Evolutionary conservation across 2,329 filamentous ascomycete genomes (phyloP).

Genomic region (Paecilomyces fulvus): DNA sequence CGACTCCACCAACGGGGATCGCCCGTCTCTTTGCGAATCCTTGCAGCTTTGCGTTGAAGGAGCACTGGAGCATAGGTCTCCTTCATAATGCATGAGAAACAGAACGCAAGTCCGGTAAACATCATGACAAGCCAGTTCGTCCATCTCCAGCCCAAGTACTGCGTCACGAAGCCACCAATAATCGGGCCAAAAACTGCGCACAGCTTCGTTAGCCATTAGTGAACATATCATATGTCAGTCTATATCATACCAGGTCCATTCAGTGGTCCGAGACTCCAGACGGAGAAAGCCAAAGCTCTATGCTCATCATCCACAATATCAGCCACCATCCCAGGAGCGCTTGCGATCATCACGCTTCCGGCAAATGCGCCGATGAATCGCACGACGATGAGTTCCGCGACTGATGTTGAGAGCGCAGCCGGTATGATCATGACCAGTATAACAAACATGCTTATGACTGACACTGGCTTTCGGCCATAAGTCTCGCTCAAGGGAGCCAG

Average conservation of each 20-base stretch:
- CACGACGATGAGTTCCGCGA: constrained; percentile 60
- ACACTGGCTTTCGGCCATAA: constrained; percentile 48
- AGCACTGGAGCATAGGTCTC: constrained; percentile 73
- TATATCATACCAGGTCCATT: constrained; percentile 53
- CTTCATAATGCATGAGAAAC: constrained; percentile 51
- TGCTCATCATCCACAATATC: constrained; percentile 77
- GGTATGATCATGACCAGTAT: constrained; percentile 66
- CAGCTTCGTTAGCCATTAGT: constrained; percentile 3
- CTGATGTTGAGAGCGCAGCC: constrained; percentile 58
- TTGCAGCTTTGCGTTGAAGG: constrained; percentile 57
- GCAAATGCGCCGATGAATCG: constrained; percentile 68
- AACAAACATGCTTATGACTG: constrained; percentile 54
- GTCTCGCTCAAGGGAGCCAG: constrained; percentile 58
- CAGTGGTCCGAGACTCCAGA: constrained; percentile 77
- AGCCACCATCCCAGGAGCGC: constrained; percentile 71
- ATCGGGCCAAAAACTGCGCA: constrained; percentile 50
- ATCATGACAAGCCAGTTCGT: constrained; percentile 75
- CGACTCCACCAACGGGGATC: constrained; percentile 69
- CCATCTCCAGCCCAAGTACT: constrained; percentile 74
- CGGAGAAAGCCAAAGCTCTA: constrained; percentile 70
- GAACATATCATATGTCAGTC: neutral
- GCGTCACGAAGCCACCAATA: constrained; percentile 70
- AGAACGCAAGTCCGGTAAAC: constrained; percentile 53
- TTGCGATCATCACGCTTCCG: constrained; percentile 72
- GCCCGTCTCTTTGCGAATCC: constrained; percentile 57